Base-by-base conservation (phyloP, 140 eudicot species). In the Flaveria floridana region DNA sequence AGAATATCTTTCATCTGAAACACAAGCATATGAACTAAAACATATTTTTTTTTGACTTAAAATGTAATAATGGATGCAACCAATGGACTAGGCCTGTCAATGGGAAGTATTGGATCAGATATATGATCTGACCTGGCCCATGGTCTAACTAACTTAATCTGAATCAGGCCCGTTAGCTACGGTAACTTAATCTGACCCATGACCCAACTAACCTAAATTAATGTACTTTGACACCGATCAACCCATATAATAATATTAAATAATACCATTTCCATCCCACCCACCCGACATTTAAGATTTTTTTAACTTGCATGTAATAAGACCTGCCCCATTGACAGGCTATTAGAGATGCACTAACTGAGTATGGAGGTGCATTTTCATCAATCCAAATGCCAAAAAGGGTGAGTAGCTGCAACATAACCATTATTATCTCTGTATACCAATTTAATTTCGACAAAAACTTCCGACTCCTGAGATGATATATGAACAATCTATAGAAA, bases 1-100 rank as follows among this genome's bases (percentile, higher is more conserved):
- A 44, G 16, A 58, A 62, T 61, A 42, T 74, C 30, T 72, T 72
- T 16, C 47, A 55, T 7, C 20, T 37, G 44, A 71, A 53, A 71
- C 12, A 55, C 67, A 53, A 19, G 37, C 48, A 34, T 30, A 55
- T 26, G 18, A 71, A 51, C 65, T 52, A 30, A 51, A 53, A 2
- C 37, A 37, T 11, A 25, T 1, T 26, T 42, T 26, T 70, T 70
- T 51, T 2, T 14, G 18, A n/a, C n/a, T 61, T 5, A 4, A 10
- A 61, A 12, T 61, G 67, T 26, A 59, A 59, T 15, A 21, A 11
- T 59, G 41, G 18, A 25, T 6, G 2, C 18, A 61, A 61, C 41
- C 41, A 59, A 59, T 25, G 25, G 41, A 59, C 12, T 59, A 59
- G 66, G 66, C 66, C 41, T 59, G 39, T 59, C 66, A 25, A 1